A percentile compares a stretch with the other conserved stretches of the same genome.
These are phyloP conservation scores for Pyrus bretschneideri DNA, from an alignment of 306 rosid species.

Conservation along the genomic window DNA sequence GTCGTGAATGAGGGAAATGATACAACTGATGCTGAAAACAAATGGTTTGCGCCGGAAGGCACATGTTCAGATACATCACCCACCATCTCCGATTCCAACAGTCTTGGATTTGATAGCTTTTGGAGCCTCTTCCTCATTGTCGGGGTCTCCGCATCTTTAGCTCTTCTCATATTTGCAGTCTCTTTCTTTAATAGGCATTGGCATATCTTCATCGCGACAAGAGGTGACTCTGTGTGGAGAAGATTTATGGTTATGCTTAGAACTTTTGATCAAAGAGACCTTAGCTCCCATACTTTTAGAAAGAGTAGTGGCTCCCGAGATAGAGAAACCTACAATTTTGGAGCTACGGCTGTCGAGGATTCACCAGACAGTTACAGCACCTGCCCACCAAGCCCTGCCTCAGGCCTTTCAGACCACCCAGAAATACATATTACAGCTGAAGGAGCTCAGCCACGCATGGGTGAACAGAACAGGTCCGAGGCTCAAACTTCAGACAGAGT, in stretches of 20 bases:
- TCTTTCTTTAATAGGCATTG: conserved; percentile 28
- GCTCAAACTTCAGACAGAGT: too few relatives aligned
- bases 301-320: not conserved
- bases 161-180: conserved; percentile 27
- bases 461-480: too few relatives aligned
- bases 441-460: too few relatives aligned
- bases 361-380: not conserved
- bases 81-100: conserved; percentile 27
- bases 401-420: too few relatives aligned
- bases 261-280: conserved; percentile 22
- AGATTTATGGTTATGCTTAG: conserved; percentile 15
- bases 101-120: conserved; percentile 51
- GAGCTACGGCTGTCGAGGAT: not conserved
- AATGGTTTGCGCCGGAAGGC: conserved; percentile 29
- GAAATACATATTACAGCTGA: too few relatives aligned
- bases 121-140: conserved; percentile 61
- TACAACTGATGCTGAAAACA: conserved; percentile 45
- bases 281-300: conserved; percentile 13
- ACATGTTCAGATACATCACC: conserved; percentile 24
- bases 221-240: conserved; percentile 29
- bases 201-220: conserved; percentile 14
- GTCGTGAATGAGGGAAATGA: conserved; percentile 47
- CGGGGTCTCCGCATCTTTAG: conserved; percentile 25
- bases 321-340: not conserved
- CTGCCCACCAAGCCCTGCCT: not conserved